Evolutionary conservation across 495 filamentous ascomycete genomes (phyloP).

Genomic region (Coniosporium apollinis): DNA sequence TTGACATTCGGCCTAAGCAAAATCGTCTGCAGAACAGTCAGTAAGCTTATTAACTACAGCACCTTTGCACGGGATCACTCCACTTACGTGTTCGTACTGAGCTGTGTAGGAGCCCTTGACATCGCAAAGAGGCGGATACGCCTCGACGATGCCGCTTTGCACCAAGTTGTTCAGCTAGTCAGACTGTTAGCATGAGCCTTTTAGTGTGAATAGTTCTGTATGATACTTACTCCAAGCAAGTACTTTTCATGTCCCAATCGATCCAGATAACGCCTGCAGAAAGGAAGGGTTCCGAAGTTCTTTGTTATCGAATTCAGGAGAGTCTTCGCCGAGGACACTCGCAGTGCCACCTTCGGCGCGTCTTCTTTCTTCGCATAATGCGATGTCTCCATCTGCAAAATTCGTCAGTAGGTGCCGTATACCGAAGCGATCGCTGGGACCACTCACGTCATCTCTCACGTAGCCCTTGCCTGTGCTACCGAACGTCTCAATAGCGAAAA

Average conservation of each 20-base stretch:
- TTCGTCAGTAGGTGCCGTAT: conserved; percentile 16
- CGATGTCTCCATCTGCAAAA: conserved; percentile 29
- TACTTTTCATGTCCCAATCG: conserved; percentile 45
- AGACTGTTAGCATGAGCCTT: conserved; percentile 10
- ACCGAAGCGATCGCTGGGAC: conserved; percentile 1
- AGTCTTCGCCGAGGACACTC: conserved; percentile 39
- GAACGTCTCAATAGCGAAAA: conserved; percentile 51
- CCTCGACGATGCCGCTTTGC: conserved; percentile 65
- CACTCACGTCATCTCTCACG: conserved; percentile 22
- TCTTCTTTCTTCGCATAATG: conserved; percentile 37
- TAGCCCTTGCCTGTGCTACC: conserved; percentile 41
- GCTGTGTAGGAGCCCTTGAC: conserved; percentile 91
- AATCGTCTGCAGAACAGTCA: conserved; percentile 46
- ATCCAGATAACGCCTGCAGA: conserved; percentile 46
- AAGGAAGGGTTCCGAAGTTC: conserved; percentile 47
- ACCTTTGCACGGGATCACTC: conserved; percentile 7
- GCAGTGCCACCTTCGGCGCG: conserved; percentile 33
- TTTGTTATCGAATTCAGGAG: conserved; percentile 43
- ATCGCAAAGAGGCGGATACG: conserved; percentile 78
- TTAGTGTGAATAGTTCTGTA: not conserved
- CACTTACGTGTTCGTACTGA: conserved; percentile 82
- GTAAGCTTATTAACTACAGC: conserved; percentile 12
- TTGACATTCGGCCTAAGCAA: conserved; percentile 74
- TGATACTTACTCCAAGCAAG: conserved; percentile 33
- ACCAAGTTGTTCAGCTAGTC: conserved; percentile 74